Percentiles rank a stretch among this genome's conserved stretches.
Evolutionary conservation across 352 stramenopile genomes (phyloP).

Genomic region (Nothophytophthora sp.): DNA sequence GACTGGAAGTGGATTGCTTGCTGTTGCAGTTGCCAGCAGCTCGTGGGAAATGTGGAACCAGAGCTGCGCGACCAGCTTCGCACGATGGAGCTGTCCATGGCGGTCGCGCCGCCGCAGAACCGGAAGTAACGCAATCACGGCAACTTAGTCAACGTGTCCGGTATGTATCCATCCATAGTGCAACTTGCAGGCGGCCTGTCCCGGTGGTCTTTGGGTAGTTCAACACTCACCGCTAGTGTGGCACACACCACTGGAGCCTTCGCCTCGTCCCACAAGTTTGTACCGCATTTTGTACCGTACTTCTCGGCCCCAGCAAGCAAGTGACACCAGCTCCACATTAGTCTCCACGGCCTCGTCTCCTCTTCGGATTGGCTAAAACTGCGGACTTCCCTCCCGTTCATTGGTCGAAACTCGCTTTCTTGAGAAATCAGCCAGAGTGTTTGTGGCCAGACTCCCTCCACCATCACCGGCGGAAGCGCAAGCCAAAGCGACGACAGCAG

Average conservation of each 20-base stretch:
- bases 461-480: slow-evolving; percentile 17
- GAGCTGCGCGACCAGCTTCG: slow-evolving; percentile 37
- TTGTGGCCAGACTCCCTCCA: slow-evolving; percentile 7
- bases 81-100: slow-evolving; percentile 21
- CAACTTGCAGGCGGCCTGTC: no score
- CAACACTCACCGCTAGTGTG: no score
- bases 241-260: no score
- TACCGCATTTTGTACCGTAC: no score
- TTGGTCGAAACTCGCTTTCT: slow-evolving; percentile 14
- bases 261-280: no score
- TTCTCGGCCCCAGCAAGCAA: no score
- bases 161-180: no score
- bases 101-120: neutral
- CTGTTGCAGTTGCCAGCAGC: slow-evolving; percentile 37
- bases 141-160: neutral
- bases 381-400: neutral
- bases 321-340: no score
- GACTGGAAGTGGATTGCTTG: no score
- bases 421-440: slow-evolving; percentile 10
- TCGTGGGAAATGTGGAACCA: slow-evolving; percentile 31
- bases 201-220: no score
- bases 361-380: slow-evolving; percentile 19
- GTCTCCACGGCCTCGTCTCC: neutral
- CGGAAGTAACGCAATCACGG: no score
- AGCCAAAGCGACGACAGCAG: neutral